Percentiles rank a stretch among this genome's conserved stretches.
These are phyloP conservation scores for Boletus edulis DNA, from an alignment of 768 basidiomycete genomes.

Conservation along the genomic window DNA sequence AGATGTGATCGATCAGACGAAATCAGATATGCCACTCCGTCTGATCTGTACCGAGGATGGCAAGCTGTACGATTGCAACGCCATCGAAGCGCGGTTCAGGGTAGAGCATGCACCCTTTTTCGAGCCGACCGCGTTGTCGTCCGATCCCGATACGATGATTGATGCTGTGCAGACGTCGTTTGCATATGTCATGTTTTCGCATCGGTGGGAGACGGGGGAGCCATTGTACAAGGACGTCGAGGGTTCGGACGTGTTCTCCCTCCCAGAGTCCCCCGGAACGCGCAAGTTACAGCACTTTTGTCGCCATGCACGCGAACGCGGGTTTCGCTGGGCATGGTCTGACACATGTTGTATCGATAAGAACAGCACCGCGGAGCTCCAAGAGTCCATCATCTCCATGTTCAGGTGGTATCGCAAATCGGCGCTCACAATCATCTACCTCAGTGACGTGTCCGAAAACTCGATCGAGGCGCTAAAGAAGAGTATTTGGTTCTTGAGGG, in stretches of 20 bases:
- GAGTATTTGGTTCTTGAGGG: constrained; percentile 26
- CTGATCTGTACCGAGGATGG: constrained; percentile 26
- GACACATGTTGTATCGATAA: constrained; percentile 32
- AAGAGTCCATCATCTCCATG: constrained; percentile 31
- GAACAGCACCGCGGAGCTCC: constrained; percentile 26
- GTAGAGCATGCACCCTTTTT: constrained; percentile 12
- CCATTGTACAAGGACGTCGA: constrained; percentile 17
- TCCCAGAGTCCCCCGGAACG: constrained; percentile 9
- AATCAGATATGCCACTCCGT: constrained; percentile 22
- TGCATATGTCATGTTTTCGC: constrained; percentile 25
- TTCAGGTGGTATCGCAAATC: constrained; percentile 30
- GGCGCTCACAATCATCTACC: constrained; percentile 24
- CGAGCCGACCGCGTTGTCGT: constrained; percentile 2
- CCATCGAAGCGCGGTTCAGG: constrained; percentile 15
- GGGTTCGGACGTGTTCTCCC: constrained; percentile 13
- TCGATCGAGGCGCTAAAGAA: constrained; percentile 12
- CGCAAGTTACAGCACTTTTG: constrained; percentile 20
- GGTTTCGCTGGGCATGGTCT: constrained; percentile 27
- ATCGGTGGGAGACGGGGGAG: constrained; percentile 20
- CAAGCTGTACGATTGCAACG: constrained; percentile 18
- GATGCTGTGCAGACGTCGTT: constrained; percentile 14
- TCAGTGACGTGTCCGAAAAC: constrained; percentile 16
- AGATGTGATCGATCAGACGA: constrained; percentile 13
- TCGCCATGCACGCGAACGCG: constrained; percentile 13
- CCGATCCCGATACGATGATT: not conserved